phyloP scores from a whole-genome alignment of 1,284 basidiomycete genomes.

The Puccinia horiana region DNA sequence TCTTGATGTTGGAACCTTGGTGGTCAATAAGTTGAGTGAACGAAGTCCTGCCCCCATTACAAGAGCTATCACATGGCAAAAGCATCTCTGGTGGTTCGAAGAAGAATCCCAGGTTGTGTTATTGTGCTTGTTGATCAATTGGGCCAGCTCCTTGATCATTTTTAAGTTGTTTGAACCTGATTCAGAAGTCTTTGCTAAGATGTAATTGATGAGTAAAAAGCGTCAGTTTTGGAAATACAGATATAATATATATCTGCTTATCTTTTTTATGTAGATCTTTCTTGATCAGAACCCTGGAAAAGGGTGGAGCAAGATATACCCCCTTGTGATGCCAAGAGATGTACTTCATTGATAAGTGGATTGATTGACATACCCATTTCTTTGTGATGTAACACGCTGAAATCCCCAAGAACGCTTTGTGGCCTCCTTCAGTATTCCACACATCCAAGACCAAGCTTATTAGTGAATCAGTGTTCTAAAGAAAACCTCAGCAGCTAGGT shows the following conservation, averaged over 20 bases:
- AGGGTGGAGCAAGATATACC: not conserved
- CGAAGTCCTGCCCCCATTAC: not conserved
- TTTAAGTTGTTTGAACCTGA: slow-evolving; percentile 4
- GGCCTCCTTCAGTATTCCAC: too few relatives aligned
- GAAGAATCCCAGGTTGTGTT: not conserved
- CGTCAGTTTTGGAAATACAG: not conserved
- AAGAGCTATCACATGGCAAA: not conserved
- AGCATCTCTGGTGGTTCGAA: not conserved
- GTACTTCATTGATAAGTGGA: not conserved
- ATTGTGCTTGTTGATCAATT: too few relatives aligned
- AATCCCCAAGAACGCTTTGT: not conserved
- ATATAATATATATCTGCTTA: not conserved
- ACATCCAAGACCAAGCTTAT: slow-evolving; percentile 4
- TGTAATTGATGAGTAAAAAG: not conserved
- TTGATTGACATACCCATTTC: not conserved
- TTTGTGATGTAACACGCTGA: not conserved
- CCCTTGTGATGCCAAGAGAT: slow-evolving; percentile 15
- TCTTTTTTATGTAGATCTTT: slow-evolving; percentile 8
- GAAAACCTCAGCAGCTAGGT: not conserved
- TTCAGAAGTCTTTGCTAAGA: not conserved
- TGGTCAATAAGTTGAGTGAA: not conserved
- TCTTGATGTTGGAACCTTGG: not conserved
- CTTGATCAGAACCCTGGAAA: not conserved
- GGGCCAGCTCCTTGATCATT: not conserved
- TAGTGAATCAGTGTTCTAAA: not conserved